A percentile compares a stretch with the other conserved stretches of the same genome.
phyloP scores from a whole-genome alignment of 1,284 basidiomycete genomes.

The Pulchroboletus neoregius region DNA sequence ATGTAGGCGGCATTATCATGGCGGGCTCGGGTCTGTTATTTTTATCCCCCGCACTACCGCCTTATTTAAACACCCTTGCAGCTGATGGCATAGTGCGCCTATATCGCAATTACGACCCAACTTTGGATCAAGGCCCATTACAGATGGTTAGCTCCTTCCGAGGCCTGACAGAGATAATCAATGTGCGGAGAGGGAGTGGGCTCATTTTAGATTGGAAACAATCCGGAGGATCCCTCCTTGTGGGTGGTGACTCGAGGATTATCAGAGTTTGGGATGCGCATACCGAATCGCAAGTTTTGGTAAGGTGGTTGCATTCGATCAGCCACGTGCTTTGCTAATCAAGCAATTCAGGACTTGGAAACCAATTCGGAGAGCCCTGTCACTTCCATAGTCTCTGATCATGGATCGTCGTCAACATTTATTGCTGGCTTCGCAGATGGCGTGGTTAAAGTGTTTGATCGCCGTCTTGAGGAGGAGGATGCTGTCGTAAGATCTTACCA shows the following conservation, averaged over 20 bases:
- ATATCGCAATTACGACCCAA: constrained; percentile 85
- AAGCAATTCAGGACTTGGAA: constrained; percentile 63
- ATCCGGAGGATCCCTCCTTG: constrained; percentile 76
- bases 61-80: constrained; percentile 28
- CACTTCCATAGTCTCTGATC: constrained; percentile 82
- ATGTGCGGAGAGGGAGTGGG: constrained; percentile 72
- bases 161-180: constrained; percentile 78
- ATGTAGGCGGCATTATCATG: constrained; percentile 87
- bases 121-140: constrained; percentile 57
- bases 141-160: constrained; percentile 94
- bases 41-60: background rate
- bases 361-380: constrained; percentile 90
- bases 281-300: constrained; percentile 80
- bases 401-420: constrained; percentile 76
- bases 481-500: constrained; percentile 81
- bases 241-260: constrained; percentile 87
- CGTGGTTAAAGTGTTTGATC: constrained; percentile 87
- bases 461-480: constrained; percentile 79
- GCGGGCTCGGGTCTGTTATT: constrained; percentile 72
- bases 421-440: constrained; percentile 94
- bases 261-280: constrained; percentile 96
- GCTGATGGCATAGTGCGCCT: constrained; percentile 92
- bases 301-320: constrained; percentile 35
- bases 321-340: background rate
- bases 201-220: constrained; percentile 95